Evolutionary conservation across 2,329 filamentous ascomycete species (phyloP).

Genomic region (Trichoderma brevicompactum): DNA sequence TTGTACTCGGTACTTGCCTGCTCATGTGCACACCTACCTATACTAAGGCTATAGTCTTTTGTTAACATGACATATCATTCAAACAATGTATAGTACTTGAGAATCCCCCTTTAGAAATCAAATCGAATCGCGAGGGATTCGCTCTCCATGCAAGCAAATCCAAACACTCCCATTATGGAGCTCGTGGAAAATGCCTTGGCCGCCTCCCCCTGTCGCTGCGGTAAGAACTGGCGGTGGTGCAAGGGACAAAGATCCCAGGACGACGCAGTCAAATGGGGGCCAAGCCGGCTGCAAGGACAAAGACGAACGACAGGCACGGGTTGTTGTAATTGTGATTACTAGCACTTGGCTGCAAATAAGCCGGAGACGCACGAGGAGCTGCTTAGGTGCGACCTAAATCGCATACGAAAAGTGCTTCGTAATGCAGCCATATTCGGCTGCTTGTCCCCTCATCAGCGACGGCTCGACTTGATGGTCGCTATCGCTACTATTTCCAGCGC

Average conservation of each 20-base stretch:
- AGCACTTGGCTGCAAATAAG: constrained; percentile 2
- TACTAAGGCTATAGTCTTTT: too few species aligned
- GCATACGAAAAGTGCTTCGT: not conserved
- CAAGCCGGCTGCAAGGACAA: not conserved
- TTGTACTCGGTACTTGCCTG: not conserved
- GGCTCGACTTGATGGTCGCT: too few species aligned
- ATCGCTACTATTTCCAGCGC: too few species aligned
- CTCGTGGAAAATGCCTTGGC: constrained; percentile 9
- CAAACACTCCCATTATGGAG: constrained; percentile 15
- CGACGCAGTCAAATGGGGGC: constrained; percentile 11
- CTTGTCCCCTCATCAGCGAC: too few species aligned
- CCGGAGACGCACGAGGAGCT: not conserved
- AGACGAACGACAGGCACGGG: not conserved
- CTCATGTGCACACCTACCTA: too few species aligned
- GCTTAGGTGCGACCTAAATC: not conserved
- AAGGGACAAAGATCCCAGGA: constrained; percentile 11
- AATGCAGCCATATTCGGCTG: too few species aligned
- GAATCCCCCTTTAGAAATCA: too few species aligned
- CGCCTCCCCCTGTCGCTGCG: constrained; percentile 15
- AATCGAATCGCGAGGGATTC: too few species aligned
- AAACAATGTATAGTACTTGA: too few species aligned
- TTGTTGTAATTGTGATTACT: not conserved
- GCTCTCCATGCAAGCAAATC: not conserved
- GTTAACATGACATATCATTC: too few species aligned
- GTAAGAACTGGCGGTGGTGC: constrained; percentile 10